Evolutionary conservation across 805 yeast genomes (phyloP).

Genomic region (Starmera caribaea): DNA sequence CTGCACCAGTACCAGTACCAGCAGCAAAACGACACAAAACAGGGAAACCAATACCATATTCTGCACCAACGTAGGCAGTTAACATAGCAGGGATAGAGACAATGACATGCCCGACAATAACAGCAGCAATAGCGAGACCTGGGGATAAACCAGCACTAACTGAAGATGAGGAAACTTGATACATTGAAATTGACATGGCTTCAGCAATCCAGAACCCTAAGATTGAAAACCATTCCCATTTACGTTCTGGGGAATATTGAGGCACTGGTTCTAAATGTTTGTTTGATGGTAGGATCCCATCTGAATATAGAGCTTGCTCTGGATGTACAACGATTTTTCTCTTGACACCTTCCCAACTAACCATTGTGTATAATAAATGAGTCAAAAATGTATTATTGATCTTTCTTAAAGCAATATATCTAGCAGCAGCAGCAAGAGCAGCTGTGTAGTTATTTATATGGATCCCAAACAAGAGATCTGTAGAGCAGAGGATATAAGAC

Average conservation of each 20-base stretch:
- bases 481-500: no score
- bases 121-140: slow-evolving; percentile 31
- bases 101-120: slow-evolving; percentile 18
- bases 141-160: slow-evolving; percentile 52
- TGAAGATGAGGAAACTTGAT: slow-evolving; percentile 73
- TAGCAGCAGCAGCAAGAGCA: no score
- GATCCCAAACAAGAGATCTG: no score
- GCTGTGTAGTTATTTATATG: no score
- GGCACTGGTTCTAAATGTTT: slow-evolving; percentile 64
- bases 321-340: slow-evolving; percentile 11
- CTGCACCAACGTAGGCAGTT: slow-evolving; percentile 18
- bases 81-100: slow-evolving; percentile 9
- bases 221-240: slow-evolving; percentile 55
- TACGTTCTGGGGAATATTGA: slow-evolving; percentile 42
- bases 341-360: neutral
- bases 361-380: neutral
- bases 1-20: slow-evolving; percentile 20
- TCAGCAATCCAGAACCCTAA: slow-evolving; percentile 54
- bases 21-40: slow-evolving; percentile 22
- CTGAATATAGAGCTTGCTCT: slow-evolving; percentile 12
- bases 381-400: no score
- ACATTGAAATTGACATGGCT: slow-evolving; percentile 68
- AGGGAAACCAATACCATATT: slow-evolving; percentile 27
- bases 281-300: slow-evolving; percentile 36
- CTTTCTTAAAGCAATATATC: no score